Evolutionary conservation across 2,329 filamentous ascomycete species (phyloP), one percentile per base, ranked within the genome.

Genomic region (Talaromyces atroroseus): DNA sequence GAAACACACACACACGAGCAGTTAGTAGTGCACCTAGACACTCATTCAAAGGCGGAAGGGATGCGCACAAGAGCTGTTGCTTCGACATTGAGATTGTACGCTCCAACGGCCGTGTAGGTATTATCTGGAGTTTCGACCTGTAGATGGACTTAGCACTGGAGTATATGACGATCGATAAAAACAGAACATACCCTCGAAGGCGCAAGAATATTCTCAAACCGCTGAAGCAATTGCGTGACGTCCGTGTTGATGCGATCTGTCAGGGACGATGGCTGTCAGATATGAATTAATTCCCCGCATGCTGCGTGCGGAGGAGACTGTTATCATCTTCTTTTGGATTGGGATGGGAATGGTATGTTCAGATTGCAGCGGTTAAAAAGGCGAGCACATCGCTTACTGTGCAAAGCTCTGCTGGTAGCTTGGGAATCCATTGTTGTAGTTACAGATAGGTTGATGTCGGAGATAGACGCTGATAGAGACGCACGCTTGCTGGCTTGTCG

Each of bases 51-150:
- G 10, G 11, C 11, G 20, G 11, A n/a, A n/a, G 2, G 5, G 69
- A 29, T 29, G 26, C 74, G 57, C 67, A 84, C 82, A 67, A 87
- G 67, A 14, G 80, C 80, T 11, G 80, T 78, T 3, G 80, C 82
- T 63, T 85, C 81, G 6, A 83, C 79, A 56, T 81, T 77, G 32
- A 85, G 79, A 58, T 83, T 77, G 58, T 82, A 80, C 18, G 81
- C 78, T 60, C 80, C 79, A 16, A 82, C 76, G 5, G 83, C 82
- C 2, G 81, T 81, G 16, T 77, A 75, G 21, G 78, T 79, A 59
- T 82, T 76, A 62, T 82, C 81, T 36, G 73, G 74, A 42, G 74
- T 76, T 54, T 81, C 73, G 40, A 76, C 73, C 76, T 82, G 61
- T 1, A 3, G 2, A 29, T 29, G 7, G 4, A 29, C 8, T 29